Percentiles rank a stretch among this genome's conserved stretches.
phyloP scores from a whole-genome alignment of 225 moss, liverwort and hornwort genomes.

The Polytrichum formosum region DNA sequence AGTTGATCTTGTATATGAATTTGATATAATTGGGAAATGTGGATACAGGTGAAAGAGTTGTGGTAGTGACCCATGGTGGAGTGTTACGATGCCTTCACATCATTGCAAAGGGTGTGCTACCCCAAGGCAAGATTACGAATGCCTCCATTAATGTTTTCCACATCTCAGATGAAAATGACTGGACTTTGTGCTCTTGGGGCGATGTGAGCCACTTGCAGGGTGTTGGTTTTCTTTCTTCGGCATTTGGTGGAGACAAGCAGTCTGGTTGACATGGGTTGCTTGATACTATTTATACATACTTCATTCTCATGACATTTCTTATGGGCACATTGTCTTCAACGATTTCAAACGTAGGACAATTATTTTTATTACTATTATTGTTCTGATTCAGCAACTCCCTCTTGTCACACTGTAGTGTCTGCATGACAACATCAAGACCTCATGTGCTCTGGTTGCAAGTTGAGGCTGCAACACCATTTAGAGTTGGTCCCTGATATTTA shows the following conservation, averaged over 20 bases:
- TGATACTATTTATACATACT: too few species aligned
- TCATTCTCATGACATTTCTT: too few species aligned
- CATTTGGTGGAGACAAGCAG: constrained; percentile 69
- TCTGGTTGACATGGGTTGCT: constrained; percentile 25
- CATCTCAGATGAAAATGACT: constrained; percentile 61
- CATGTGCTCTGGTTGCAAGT: too few species aligned
- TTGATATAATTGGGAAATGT: not conserved
- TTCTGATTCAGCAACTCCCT: too few species aligned
- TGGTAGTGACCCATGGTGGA: constrained; percentile 83
- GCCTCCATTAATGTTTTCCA: constrained; percentile 76
- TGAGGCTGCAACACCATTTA: too few species aligned
- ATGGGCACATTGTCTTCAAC: too few species aligned
- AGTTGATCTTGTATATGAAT: too few species aligned
- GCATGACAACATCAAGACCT: too few species aligned
- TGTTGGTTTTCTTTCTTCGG: constrained; percentile 50
- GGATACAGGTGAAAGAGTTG: constrained; percentile 64
- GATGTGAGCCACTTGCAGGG: constrained; percentile 76
- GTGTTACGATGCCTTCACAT: constrained; percentile 74
- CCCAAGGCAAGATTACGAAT: constrained; percentile 63
- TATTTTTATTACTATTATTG: too few species aligned
- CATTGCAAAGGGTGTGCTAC: constrained; percentile 60
- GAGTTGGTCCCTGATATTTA: too few species aligned
- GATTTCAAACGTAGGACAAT: too few species aligned
- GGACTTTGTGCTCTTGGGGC: constrained; percentile 72
- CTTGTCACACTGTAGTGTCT: too few species aligned